Evolutionary conservation across 1,139 yeast species (phyloP), one percentile per base, ranked within the genome.

Genomic region (Starmera stellimalicola): DNA sequence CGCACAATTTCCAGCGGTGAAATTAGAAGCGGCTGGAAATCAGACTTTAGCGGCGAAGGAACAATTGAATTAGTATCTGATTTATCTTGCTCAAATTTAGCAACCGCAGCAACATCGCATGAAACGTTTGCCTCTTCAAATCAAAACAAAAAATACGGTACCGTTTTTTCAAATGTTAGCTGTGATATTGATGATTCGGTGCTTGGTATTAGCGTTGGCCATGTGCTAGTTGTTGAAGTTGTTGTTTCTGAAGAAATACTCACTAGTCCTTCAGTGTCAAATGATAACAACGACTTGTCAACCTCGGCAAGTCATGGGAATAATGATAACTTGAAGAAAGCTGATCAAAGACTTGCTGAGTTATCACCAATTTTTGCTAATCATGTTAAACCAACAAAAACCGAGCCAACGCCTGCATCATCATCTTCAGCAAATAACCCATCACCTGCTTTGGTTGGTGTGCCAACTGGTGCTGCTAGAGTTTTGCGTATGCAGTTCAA

Each of bases 401-500:
- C 31, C 16, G n/a, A 7, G 6, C 11, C 23, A 6, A 49, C 15
- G 18, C 44, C 9, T 20, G 25, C 25, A 6, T 7, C 25, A 22
- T 22, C 25, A 6, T n/a, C 8, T n/a, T n/a, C 25, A 5, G 11
- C 25, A 22, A n/a, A n/a, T 8, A 19, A 19, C 11, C 8, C 23
- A 19, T 19, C 11, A 19, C 31, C 38, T 16, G 24, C 42, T 2
- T 36, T 40, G 3, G 71, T 78, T 12, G 85, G 93, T 22, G 71
- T 80, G 0, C 91, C 94, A 3, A 91, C 97, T 0, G 98, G 98
- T 6, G 84, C 94, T 4, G 97, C 98, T 0, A 65, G 98, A 33
- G 94, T 93, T 2, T 62, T 91, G 38, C 63, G 98, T 44, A 91
- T 91, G 97, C 96, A 88, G 55, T 91, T 91, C 57, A 80, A 81